phyloP scores from a whole-genome alignment of 768 basidiomycete species.

The Rhizopogon vinicolor region DNA sequence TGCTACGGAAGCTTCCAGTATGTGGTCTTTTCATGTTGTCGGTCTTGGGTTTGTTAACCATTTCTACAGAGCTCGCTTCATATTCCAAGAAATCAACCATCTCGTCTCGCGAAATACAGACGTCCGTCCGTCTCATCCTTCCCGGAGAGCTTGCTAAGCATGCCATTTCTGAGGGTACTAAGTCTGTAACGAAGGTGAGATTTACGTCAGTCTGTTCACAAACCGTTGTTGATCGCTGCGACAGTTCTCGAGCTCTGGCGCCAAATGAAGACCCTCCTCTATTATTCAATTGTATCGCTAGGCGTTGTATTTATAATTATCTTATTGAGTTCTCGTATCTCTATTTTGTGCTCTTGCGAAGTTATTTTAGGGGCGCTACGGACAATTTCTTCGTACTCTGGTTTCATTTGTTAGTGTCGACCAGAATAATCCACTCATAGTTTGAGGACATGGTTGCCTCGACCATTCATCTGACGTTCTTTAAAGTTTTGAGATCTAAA shows the following conservation, averaged over 20 bases:
- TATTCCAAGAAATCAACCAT: slow-evolving; percentile 99
- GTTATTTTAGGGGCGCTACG: neutral
- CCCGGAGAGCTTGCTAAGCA: slow-evolving; percentile 91
- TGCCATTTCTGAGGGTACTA: slow-evolving; percentile 79
- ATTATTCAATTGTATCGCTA: slow-evolving; percentile 22
- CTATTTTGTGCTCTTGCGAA: neutral
- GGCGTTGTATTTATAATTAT: slow-evolving; percentile 12
- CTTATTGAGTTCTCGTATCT: neutral
- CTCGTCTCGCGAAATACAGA: slow-evolving; percentile 97
- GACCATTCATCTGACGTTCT: too few species aligned
- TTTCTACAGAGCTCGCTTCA: slow-evolving; percentile 76
- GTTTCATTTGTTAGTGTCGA: too few species aligned
- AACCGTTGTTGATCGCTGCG: slow-evolving; percentile 9
- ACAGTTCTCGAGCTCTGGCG: slow-evolving; percentile 69
- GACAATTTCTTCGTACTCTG: too few species aligned
- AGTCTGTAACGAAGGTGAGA: slow-evolving; percentile 81
- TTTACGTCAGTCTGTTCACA: neutral
- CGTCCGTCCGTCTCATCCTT: slow-evolving; percentile 92
- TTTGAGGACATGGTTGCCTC: too few species aligned
- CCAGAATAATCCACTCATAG: too few species aligned
- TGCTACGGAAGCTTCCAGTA: slow-evolving; percentile 85
- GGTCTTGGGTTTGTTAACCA: neutral
- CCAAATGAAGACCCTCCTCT: slow-evolving; percentile 45
- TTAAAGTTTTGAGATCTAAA: too few species aligned
- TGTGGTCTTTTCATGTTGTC: slow-evolving; percentile 23